phyloP scores from a whole-genome alignment of 1,284 basidiomycete species.

The Mycocalia duriaeana region DNA sequence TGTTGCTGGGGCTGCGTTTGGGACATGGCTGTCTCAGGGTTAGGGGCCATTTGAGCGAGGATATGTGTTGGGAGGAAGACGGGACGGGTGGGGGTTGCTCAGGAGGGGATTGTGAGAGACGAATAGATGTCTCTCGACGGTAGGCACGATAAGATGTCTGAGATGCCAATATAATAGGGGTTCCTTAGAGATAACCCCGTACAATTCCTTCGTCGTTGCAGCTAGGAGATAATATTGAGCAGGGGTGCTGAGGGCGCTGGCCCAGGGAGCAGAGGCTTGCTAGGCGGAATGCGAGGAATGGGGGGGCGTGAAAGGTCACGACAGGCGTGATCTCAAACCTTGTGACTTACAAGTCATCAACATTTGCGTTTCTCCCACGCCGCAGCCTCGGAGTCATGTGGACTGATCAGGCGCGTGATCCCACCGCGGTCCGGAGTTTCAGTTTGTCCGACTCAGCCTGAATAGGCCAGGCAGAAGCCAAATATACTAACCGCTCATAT shows the following conservation, averaged over 20 bases:
- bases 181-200: neutral
- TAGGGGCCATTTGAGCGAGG: conserved; percentile 21
- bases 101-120: neutral
- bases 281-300: conserved; percentile 7
- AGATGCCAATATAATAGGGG: neutral
- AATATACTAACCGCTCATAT: neutral
- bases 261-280: neutral
- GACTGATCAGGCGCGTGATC: neutral
- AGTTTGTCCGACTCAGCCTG: neutral
- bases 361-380: conserved; percentile 18
- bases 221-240: neutral
- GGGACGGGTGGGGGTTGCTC: no score
- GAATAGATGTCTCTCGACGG: neutral
- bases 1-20: conserved; percentile 23
- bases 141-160: neutral
- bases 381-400: conserved; percentile 11
- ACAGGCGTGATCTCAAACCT: conserved; percentile 24
- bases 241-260: neutral
- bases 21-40: conserved; percentile 29
- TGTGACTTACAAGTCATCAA: conserved; percentile 23
- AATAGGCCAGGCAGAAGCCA: neutral
- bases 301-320: conserved; percentile 28
- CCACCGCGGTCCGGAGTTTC: neutral
- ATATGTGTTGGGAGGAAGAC: neutral
- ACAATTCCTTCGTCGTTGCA: neutral